A percentile compares a stretch with the other conserved stretches of the same genome.
phyloP scores from a whole-genome alignment of 805 yeast species.

The Saturnispora sanitii region DNA sequence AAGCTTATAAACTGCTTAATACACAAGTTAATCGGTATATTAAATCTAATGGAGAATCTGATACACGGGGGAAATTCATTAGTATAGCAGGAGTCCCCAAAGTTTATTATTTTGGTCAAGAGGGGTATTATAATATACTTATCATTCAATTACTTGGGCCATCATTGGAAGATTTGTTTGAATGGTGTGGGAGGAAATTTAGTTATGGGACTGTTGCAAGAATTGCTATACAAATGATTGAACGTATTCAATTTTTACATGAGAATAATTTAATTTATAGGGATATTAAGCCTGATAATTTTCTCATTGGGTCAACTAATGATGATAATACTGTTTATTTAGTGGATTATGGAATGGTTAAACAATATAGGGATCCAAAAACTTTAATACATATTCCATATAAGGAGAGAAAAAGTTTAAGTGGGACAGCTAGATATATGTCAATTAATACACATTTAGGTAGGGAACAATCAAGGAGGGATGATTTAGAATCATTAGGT shows the following conservation, averaged over 20 bases:
- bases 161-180: slow-evolving; percentile 72
- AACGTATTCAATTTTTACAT: slow-evolving; percentile 62
- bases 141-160: slow-evolving; percentile 79
- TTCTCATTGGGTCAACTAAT: slow-evolving; percentile 57
- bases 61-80: slow-evolving; percentile 17
- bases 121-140: slow-evolving; percentile 69
- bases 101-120: slow-evolving; percentile 79
- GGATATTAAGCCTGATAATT: slow-evolving; percentile 80
- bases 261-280: slow-evolving; percentile 69
- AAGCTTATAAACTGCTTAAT: slow-evolving; percentile 64
- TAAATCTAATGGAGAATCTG: slow-evolving; percentile 14
- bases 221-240: slow-evolving; percentile 70
- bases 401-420: slow-evolving; percentile 66
- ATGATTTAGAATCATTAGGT: slow-evolving; percentile 72
- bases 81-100: slow-evolving; percentile 59
- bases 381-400: slow-evolving; percentile 77
- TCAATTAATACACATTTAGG: slow-evolving; percentile 83
- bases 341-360: slow-evolving; percentile 84
- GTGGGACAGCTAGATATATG: slow-evolving; percentile 85
- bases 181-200: slow-evolving; percentile 78
- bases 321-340: slow-evolving; percentile 50
- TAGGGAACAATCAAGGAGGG: slow-evolving; percentile 74
- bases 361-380: slow-evolving; percentile 71
- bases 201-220: slow-evolving; percentile 64
- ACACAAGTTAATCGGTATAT: slow-evolving; percentile 34